These are phyloP conservation scores for Ceratocystis cacaofunesta DNA, from an alignment of 2,329 filamentous ascomycete genomes.

Conservation along the genomic window DNA sequence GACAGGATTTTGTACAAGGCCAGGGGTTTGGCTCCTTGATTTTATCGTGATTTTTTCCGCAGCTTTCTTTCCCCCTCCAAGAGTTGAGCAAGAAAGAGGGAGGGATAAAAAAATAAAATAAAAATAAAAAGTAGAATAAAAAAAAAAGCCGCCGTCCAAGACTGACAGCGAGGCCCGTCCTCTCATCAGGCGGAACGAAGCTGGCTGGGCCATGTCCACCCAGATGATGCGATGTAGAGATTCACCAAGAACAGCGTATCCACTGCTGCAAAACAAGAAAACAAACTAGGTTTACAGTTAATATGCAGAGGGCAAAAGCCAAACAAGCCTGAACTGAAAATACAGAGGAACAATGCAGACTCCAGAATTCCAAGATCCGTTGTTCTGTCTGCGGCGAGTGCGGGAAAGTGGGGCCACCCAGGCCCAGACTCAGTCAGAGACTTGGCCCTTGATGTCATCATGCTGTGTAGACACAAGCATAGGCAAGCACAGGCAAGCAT, in stretches of 20 bases:
- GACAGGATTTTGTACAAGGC: not conserved
- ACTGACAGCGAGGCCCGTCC: not conserved
- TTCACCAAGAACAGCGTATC: not conserved
- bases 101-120: not conserved
- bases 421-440: not conserved
- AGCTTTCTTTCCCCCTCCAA: not conserved
- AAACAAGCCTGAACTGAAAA: not conserved
- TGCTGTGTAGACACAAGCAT: not conserved
- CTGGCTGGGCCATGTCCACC: not conserved
- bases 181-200: not conserved
- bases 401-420: not conserved
- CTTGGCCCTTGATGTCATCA: constrained; percentile 1
- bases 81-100: not conserved
- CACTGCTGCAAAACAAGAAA: no score
- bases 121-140: not conserved
- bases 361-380: no score
- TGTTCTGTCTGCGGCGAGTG: not conserved
- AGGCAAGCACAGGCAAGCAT: no score
- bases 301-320: not conserved
- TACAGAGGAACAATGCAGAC: no score
- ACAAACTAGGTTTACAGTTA: not conserved
- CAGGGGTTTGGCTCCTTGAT: not conserved
- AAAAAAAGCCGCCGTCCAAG: not conserved
- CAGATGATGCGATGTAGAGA: not conserved
- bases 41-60: not conserved